A percentile compares a stretch with the other conserved stretches of the same genome.
Evolutionary conservation across 2,329 filamentous ascomycete species (phyloP).

Genomic region (Fusarium nisikadoi): DNA sequence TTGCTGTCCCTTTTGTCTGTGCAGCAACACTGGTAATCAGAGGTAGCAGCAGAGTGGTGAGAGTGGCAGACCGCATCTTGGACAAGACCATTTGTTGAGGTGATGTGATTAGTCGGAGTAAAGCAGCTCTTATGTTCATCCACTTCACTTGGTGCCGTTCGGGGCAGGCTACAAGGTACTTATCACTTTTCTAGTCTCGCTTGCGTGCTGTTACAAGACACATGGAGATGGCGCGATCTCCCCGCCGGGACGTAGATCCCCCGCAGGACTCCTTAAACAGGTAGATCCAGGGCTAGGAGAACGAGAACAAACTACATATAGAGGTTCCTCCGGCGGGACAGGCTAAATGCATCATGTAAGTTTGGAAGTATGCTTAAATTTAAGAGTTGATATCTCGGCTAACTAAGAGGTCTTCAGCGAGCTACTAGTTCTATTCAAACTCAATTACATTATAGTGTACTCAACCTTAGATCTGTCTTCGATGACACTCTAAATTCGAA

Average conservation of each 20-base stretch:
- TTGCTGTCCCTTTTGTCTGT: background rate
- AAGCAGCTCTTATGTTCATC: background rate
- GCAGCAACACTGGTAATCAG: background rate
- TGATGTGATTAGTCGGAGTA: background rate
- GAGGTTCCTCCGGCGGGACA: background rate
- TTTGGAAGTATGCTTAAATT: too few relatives aligned
- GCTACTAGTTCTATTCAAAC: rapidly evolving
- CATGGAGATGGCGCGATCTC: background rate
- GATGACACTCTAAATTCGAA: rapidly evolving
- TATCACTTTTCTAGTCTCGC: background rate
- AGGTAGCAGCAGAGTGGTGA: background rate
- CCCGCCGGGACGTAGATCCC: background rate
- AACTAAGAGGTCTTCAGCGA: rapidly evolving
- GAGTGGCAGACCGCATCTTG: background rate
- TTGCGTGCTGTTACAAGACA: background rate
- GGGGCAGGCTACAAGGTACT: background rate
- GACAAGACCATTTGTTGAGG: background rate
- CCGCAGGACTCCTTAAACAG: background rate
- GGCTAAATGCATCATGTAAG: background rate
- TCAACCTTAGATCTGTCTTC: rapidly evolving
- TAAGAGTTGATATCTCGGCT: rapidly evolving
- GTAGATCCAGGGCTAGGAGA: rapidly evolving
- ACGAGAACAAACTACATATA: background rate
- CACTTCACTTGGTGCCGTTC: rapidly evolving
- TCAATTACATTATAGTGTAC: rapidly evolving